phyloP scores from a whole-genome alignment of 2,329 filamentous ascomycete species.

The Catunica adiposa region DNA sequence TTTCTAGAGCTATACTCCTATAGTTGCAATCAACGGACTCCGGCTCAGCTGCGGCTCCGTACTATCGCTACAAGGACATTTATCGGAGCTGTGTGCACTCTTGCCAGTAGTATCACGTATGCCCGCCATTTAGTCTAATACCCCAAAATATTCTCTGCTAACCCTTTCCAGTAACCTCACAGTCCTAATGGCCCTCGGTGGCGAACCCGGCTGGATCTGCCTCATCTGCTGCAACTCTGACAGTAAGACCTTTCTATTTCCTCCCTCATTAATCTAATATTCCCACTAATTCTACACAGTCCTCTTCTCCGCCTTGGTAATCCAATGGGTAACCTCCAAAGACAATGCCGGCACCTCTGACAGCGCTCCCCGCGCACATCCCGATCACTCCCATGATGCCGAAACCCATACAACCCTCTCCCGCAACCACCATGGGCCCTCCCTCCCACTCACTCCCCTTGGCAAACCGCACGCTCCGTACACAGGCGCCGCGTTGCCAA shows the following conservation, averaged over 20 bases:
- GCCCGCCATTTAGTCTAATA: constrained; percentile 18
- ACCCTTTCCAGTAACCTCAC: constrained; percentile 36
- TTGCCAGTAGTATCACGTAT: constrained; percentile 41
- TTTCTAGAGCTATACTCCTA: constrained; percentile 26
- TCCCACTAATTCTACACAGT: constrained; percentile 23
- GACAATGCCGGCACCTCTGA: constrained; percentile 26
- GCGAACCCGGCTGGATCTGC: constrained; percentile 49
- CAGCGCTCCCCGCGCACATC: constrained; percentile 14
- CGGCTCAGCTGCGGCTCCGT: constrained; percentile 28
- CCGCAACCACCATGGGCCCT: not conserved
- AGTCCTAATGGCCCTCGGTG: constrained; percentile 39
- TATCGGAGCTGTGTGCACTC: constrained; percentile 39
- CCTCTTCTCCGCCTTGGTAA: constrained; percentile 41
- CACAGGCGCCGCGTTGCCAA: not conserved
- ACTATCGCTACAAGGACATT: constrained; percentile 41
- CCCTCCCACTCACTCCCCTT: not conserved
- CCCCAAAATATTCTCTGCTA: no score
- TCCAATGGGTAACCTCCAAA: constrained; percentile 41
- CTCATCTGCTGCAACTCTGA: constrained; percentile 50
- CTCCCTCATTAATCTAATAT: not conserved
- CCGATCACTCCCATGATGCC: not conserved
- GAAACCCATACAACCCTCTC: not conserved
- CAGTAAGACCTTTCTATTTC: constrained; percentile 26
- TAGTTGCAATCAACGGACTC: constrained; percentile 28
- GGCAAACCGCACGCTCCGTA: not conserved